A percentile compares a stretch with the other conserved stretches of the same genome.
phyloP scores from a whole-genome alignment of 2,329 filamentous ascomycete species.

The Aspergillus calidoustus region DNA sequence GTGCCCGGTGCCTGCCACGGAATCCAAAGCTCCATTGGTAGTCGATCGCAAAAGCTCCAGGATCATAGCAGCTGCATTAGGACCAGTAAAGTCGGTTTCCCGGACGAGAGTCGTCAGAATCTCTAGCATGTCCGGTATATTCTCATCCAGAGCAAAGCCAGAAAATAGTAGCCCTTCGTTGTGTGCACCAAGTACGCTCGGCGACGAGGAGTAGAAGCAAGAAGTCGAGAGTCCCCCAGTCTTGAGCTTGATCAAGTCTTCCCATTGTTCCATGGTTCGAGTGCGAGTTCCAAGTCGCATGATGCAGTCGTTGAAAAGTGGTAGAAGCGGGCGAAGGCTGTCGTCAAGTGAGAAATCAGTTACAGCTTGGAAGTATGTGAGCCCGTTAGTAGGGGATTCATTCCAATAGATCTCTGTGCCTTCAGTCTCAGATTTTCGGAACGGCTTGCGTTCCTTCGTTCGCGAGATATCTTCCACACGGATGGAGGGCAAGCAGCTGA shows the following conservation, averaged over 20 bases:
- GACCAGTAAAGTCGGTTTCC: slow-evolving; percentile 87
- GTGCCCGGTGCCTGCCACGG: slow-evolving; percentile 89
- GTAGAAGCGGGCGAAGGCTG: slow-evolving; percentile 81
- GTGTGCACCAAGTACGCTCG: slow-evolving; percentile 70
- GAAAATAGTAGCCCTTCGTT: slow-evolving; percentile 83
- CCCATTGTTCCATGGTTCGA: slow-evolving; percentile 90
- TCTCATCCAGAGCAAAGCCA: slow-evolving; percentile 86
- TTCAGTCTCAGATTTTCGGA: slow-evolving; percentile 61
- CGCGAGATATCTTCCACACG: slow-evolving; percentile 88
- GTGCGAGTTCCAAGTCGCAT: slow-evolving; percentile 90
- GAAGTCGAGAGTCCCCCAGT: slow-evolving; percentile 87
- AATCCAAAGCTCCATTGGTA: slow-evolving; percentile 87
- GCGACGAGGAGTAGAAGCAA: slow-evolving; percentile 81
- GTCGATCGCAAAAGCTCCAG: slow-evolving; percentile 84
- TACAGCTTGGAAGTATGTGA: slow-evolving; percentile 94
- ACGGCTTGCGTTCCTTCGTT: slow-evolving; percentile 73
- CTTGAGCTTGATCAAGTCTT: slow-evolving; percentile 94
- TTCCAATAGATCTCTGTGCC: slow-evolving; percentile 81
- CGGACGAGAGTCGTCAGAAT: slow-evolving; percentile 78
- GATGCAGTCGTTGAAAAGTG: slow-evolving; percentile 87
- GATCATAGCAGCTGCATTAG: slow-evolving; percentile 79
- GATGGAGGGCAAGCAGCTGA: slow-evolving; percentile 86
- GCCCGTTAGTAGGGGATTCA: slow-evolving; percentile 89
- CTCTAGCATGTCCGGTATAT: slow-evolving; percentile 89
- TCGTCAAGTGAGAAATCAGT: slow-evolving; percentile 80